Base-by-base conservation (phyloP, 108 stramenopile species). In the Licmophora abbreviata region DNA sequence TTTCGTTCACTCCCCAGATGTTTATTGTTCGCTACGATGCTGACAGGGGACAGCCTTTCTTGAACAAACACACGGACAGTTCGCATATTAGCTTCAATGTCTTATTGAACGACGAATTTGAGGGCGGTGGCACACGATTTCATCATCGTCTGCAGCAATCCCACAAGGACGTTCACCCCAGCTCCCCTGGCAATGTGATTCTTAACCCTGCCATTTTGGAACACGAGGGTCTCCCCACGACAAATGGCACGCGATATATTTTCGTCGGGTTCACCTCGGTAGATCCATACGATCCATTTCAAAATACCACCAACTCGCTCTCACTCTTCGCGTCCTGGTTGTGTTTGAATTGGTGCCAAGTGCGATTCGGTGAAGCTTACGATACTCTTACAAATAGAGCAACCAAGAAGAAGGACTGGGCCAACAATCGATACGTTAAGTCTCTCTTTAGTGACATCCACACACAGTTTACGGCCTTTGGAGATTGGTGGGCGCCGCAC, bases 41-140 rank as follows among this genome's bases (percentile, higher is more conserved):
- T 2, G 46, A 63, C 4, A 67, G 71, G 23, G 38, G 38, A 18
- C 72, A 71, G 37, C 37, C 59, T 0, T 28, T 45, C 11, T 46
- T 81, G 41, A 32, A 41, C 10, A 48, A 26, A 2, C 79, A 85
- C 44, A 81, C 79, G 0, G 79, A 85, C 58, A 42, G 37, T 44
- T 60, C 56, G 0, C 58, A 71, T 41, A 56, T 85, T 37, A 64
- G 61, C 27, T 74, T 85, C 28, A 79, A 74, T 53, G 54, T 79
- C 12, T 51, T 85, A 28, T 44, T 85, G 35, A 66, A 68, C 64
- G 77, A 78, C 44, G 77, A 70, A 29, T 85, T 85, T 42, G 66
- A 71, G 33, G 79, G 77, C 4, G 84, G 84, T 4, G 84, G 84
- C 1, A 81, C 84, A 7, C 58, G 74, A 3, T 78, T 71, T 43